phyloP scores from a whole-genome alignment of 148 eudicot species.

The Dianthus caryophyllus region DNA sequence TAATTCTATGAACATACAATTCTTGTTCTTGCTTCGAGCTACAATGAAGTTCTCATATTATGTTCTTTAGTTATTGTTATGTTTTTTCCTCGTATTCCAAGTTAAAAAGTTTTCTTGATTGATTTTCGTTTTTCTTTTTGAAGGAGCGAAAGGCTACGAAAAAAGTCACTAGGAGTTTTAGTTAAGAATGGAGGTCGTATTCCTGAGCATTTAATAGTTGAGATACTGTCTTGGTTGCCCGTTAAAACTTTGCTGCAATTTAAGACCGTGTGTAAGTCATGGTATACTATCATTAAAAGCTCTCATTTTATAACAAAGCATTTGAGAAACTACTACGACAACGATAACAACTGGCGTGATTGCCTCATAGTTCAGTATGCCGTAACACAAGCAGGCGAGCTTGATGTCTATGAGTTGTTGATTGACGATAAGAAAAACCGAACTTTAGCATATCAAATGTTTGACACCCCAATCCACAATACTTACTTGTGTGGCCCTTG shows the following conservation, averaged over 20 bases:
- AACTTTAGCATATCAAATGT: background rate
- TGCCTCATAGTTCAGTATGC: slow-evolving; percentile 7
- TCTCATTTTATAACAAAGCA: slow-evolving; percentile 15
- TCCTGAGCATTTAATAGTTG: slow-evolving; percentile 5
- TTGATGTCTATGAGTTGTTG: background rate
- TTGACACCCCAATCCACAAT: background rate
- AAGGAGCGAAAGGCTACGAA: background rate
- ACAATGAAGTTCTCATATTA: background rate
- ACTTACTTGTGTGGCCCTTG: slow-evolving; percentile 15
- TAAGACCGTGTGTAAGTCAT: slow-evolving; percentile 18
- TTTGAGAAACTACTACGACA: slow-evolving; percentile 13
- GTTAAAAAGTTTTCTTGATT: too few species aligned
- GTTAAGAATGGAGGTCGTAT: background rate
- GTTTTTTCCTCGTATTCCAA: too few species aligned
- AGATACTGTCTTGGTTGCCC: slow-evolving; percentile 13
- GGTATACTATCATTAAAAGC: slow-evolving; percentile 12
- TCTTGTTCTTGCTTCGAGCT: too few species aligned
- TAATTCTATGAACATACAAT: too few species aligned
- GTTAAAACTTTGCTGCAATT: slow-evolving; percentile 8
- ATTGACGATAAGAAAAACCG: background rate
- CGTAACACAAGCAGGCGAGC: slow-evolving; percentile 1
- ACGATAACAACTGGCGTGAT: background rate
- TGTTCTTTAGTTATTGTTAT: too few species aligned
- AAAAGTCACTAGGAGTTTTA: background rate
- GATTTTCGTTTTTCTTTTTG: background rate